A percentile compares a stretch with the other conserved stretches of the same genome.
Evolutionary conservation across 1,284 basidiomycete species (phyloP).

Genomic region (Megacollybia platyphylla): DNA sequence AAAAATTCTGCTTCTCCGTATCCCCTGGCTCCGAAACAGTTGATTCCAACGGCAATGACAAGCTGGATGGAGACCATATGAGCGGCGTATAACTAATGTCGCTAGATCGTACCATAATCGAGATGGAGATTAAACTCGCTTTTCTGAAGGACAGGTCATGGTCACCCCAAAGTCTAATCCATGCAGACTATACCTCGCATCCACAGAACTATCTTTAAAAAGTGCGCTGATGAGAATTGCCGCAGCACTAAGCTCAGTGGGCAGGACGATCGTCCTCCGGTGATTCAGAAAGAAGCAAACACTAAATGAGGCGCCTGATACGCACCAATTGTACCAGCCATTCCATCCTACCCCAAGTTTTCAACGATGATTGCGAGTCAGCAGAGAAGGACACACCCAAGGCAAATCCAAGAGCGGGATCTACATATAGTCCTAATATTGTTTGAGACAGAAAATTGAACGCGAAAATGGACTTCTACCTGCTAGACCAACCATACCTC

Average conservation of each 20-base stretch:
- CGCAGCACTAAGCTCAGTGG: not conserved
- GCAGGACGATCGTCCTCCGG: not conserved
- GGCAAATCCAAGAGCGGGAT: not conserved
- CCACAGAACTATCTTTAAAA: not conserved
- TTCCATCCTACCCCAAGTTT: not conserved
- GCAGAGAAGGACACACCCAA: not conserved
- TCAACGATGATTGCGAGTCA: not conserved
- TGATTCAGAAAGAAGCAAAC: too few species aligned
- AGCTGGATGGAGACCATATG: conserved; percentile 2
- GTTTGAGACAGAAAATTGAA: too few species aligned
- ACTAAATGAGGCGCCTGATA: not conserved
- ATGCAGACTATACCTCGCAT: not conserved
- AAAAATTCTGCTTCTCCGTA: conserved; percentile 11
- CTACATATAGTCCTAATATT: not conserved
- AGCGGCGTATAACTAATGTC: not conserved
- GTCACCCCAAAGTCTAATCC: not conserved
- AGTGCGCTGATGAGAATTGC: not conserved
- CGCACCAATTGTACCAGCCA: not conserved
- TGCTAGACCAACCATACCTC: not conserved
- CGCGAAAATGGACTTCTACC: too few species aligned
- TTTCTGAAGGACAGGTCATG: not conserved
- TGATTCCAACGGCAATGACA: conserved; percentile 9
- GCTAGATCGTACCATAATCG: not conserved
- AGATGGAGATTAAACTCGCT: not conserved
- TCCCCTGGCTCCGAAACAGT: conserved; percentile 10